These are phyloP conservation scores for Penicillium samsonianum DNA, from an alignment of 495 filamentous ascomycete species.

Conservation along the genomic window DNA sequence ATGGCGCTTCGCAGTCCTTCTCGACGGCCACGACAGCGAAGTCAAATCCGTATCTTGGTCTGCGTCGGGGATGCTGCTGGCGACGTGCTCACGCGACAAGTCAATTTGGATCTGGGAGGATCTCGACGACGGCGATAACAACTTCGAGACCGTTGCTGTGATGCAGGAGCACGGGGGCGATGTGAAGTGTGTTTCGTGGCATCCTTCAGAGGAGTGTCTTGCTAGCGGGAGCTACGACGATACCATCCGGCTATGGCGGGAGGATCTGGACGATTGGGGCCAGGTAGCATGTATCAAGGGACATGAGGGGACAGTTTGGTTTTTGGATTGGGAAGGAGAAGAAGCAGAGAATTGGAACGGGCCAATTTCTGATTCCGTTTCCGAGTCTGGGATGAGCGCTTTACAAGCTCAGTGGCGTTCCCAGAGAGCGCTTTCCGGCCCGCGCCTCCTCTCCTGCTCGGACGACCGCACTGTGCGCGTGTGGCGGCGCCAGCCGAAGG, in stretches of 20 bases:
- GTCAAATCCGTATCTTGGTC: slow-evolving; percentile 86
- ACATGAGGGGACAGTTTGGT: slow-evolving; percentile 84
- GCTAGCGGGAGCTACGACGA: slow-evolving; percentile 91
- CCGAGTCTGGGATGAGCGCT: slow-evolving; percentile 10
- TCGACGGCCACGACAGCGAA: slow-evolving; percentile 93
- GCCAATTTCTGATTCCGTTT: background rate
- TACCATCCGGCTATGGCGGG: slow-evolving; percentile 81
- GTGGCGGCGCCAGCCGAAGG: slow-evolving; percentile 68
- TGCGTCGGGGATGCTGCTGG: slow-evolving; percentile 75
- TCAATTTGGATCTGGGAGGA: slow-evolving; percentile 99
- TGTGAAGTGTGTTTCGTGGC: slow-evolving; percentile 92
- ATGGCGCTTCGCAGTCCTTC: slow-evolving; percentile 82
- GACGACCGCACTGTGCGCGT: slow-evolving; percentile 77
- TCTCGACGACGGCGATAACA: slow-evolving; percentile 76
- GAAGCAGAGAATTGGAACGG: slow-evolving; percentile 47
- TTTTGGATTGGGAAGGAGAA: slow-evolving; percentile 71
- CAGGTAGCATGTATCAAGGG: slow-evolving; percentile 80
- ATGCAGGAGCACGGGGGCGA: slow-evolving; percentile 91
- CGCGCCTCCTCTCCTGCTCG: slow-evolving; percentile 73
- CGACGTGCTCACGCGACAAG: slow-evolving; percentile 90
- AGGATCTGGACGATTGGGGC: slow-evolving; percentile 91
- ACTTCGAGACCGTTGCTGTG: slow-evolving; percentile 94
- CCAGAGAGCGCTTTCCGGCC: slow-evolving; percentile 50
- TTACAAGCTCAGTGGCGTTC: slow-evolving; percentile 42
- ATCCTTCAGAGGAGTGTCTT: slow-evolving; percentile 76